These are phyloP conservation scores for Ploettnerulaceae sp. DNA, from an alignment of 2,329 filamentous ascomycete genomes.

Conservation along the genomic window DNA sequence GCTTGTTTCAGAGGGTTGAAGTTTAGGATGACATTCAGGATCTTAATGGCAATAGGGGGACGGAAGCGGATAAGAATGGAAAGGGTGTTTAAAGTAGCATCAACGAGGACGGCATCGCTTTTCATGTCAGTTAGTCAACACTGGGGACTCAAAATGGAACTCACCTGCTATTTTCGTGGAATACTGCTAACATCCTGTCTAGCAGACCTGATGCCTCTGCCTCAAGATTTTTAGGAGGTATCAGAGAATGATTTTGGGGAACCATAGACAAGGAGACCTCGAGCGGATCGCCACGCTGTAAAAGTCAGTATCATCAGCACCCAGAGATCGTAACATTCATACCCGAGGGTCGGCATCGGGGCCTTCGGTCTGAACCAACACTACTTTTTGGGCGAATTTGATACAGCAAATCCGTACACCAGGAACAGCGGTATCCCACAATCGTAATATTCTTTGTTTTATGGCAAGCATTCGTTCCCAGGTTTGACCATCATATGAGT, in stretches of 20 bases:
- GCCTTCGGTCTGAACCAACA: slow-evolving; percentile 86
- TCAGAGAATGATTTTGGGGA: slow-evolving; percentile 73
- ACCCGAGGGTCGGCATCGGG: slow-evolving; percentile 78
- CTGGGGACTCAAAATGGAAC: slow-evolving; percentile 31
- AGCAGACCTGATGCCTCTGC: slow-evolving; percentile 88
- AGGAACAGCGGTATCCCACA: slow-evolving; percentile 76
- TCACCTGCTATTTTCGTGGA: slow-evolving; percentile 84
- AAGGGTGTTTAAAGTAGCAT: slow-evolving; percentile 85
- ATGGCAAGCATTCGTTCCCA: slow-evolving; percentile 89
- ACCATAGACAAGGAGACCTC: slow-evolving; percentile 87
- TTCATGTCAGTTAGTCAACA: slow-evolving; percentile 36
- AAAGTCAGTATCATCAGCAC: slow-evolving; percentile 16
- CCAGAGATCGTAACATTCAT: slow-evolving; percentile 36
- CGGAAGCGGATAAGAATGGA: slow-evolving; percentile 78
- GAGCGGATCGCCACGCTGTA: slow-evolving; percentile 63
- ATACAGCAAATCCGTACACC: slow-evolving; percentile 89
- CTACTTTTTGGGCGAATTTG: slow-evolving; percentile 93
- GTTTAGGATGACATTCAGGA: slow-evolving; percentile 76
- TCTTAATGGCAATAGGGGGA: slow-evolving; percentile 76
- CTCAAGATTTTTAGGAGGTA: slow-evolving; percentile 77
- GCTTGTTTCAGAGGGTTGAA: slow-evolving; percentile 89
- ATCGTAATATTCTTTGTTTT: slow-evolving; percentile 80
- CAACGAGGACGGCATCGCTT: slow-evolving; percentile 83
- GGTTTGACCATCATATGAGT: slow-evolving; percentile 71
- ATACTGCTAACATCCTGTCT: slow-evolving; percentile 76